phyloP scores from a whole-genome alignment of 2,329 filamentous ascomycete genomes.

The Scopulariopsis brevicaulis region DNA sequence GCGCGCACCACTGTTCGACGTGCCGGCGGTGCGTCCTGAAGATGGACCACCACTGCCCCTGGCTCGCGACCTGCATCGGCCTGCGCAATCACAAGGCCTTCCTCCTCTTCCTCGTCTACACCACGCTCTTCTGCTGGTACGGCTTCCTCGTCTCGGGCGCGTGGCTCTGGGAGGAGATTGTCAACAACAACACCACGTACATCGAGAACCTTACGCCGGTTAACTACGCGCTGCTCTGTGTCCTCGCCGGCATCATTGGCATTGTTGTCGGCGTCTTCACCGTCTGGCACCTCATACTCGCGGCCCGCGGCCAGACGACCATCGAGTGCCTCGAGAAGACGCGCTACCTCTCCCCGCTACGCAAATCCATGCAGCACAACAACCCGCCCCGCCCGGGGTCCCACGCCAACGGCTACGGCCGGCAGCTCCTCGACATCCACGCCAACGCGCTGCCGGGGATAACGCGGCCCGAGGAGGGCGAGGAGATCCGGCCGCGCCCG shows the following conservation, averaged over 20 bases:
- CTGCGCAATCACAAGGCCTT: constrained; percentile 94
- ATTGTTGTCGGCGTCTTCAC: constrained; percentile 85
- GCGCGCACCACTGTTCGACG: constrained; percentile 92
- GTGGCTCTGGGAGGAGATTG: constrained; percentile 80
- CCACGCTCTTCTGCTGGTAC: constrained; percentile 73
- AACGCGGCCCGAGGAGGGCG: constrained; percentile 72
- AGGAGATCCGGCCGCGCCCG: constrained; percentile 33
- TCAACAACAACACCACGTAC: constrained; percentile 58
- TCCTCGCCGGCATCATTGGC: constrained; percentile 83
- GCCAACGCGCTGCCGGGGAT: constrained; percentile 72
- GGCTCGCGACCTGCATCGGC: constrained; percentile 92
- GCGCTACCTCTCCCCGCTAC: constrained; percentile 66
- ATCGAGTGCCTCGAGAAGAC: constrained; percentile 97
- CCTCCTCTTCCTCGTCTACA: constrained; percentile 83
- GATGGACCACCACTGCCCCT: constrained; percentile 99
- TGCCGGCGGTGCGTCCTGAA: constrained; percentile 92
- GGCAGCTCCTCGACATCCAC: constrained; percentile 72
- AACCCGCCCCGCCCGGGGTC: constrained; percentile 43
- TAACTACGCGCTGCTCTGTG: constrained; percentile 80
- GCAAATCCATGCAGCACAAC: constrained; percentile 52
- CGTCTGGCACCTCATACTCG: constrained; percentile 79
- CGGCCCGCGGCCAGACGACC: constrained; percentile 72
- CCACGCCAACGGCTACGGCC: constrained; percentile 48
- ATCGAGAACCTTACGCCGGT: constrained; percentile 72
- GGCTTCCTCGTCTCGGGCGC: constrained; percentile 63